phyloP scores from a whole-genome alignment of 768 basidiomycete genomes.

The Podaxis sp. region DNA sequence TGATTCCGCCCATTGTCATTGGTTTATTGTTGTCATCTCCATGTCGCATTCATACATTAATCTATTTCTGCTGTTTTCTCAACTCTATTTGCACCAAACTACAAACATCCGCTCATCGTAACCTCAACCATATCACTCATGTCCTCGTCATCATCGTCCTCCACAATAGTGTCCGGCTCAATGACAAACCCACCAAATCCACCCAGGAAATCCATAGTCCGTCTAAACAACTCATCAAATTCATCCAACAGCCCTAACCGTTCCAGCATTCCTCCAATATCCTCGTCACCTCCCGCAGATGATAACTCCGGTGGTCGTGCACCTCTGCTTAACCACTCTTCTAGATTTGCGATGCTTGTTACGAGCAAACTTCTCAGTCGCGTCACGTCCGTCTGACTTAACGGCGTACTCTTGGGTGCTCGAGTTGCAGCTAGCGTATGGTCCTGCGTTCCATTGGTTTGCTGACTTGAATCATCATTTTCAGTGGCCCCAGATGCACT shows the following conservation, averaged over 20 bases:
- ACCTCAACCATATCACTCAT: conserved; percentile 14
- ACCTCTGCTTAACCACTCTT: conserved; percentile 61
- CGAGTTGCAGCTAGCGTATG: not conserved
- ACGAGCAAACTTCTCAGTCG: conserved; percentile 69
- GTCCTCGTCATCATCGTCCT: conserved; percentile 7
- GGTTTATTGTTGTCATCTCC: not conserved
- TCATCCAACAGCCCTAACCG: conserved; percentile 56
- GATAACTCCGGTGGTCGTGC: conserved; percentile 5
- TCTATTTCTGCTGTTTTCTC: not conserved
- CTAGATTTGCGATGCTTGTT: conserved; percentile 55
- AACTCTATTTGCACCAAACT: not conserved
- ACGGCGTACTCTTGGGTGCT: not conserved
- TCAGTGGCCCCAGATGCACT: too few species aligned
- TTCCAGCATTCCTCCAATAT: conserved; percentile 42
- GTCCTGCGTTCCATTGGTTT: not conserved
- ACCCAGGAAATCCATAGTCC: conserved; percentile 62
- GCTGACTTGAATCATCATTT: not conserved
- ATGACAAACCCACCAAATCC: conserved; percentile 35
- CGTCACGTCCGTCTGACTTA: conserved; percentile 69
- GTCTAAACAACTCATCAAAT: conserved; percentile 63
- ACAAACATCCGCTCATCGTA: conserved; percentile 1
- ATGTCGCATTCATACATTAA: not conserved
- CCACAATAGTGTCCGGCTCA: conserved; percentile 20
- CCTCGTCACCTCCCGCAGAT: conserved; percentile 27
- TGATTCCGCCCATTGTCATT: not conserved